Conservation (phyloP, 148 eudicot genomes). For the Rhododendron mucronatum region DNA sequence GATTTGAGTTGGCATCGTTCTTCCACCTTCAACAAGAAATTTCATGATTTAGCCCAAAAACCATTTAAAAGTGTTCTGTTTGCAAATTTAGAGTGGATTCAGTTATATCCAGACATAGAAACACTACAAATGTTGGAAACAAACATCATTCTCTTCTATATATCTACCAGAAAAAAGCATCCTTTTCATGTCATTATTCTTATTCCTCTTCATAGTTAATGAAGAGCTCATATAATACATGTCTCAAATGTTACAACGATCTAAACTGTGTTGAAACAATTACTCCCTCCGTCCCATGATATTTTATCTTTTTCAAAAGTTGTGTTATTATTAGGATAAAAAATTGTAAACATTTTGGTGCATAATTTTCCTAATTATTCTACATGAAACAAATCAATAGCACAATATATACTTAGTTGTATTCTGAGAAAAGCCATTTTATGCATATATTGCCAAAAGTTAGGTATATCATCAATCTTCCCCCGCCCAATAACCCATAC, state of each 20-base stretch:
- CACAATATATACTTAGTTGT: too few species aligned
- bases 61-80: neutral
- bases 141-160: neutral
- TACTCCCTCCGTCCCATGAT: neutral
- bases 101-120: neutral
- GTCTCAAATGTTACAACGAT: neutral
- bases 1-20: slow-evolving; percentile 80
- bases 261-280: neutral
- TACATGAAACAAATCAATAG: too few species aligned
- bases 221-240: neutral
- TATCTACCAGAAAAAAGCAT: neutral
- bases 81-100: neutral
- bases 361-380: too few species aligned
- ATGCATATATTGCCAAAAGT: too few species aligned
- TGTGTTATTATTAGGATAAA: too few species aligned
- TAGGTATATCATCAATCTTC: too few species aligned
- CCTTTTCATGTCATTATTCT: neutral
- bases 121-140: neutral
- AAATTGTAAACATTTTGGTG: too few species aligned
- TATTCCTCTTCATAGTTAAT: neutral
- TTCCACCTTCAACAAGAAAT: slow-evolving; percentile 54
- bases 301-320: neutral
- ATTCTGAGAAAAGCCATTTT: too few species aligned
- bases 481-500: too few species aligned
- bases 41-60: slow-evolving; percentile 11